Base-by-base conservation (phyloP, 2,329 filamentous ascomycete genomes). In the Microcyclospora tardicrescens region DNA sequence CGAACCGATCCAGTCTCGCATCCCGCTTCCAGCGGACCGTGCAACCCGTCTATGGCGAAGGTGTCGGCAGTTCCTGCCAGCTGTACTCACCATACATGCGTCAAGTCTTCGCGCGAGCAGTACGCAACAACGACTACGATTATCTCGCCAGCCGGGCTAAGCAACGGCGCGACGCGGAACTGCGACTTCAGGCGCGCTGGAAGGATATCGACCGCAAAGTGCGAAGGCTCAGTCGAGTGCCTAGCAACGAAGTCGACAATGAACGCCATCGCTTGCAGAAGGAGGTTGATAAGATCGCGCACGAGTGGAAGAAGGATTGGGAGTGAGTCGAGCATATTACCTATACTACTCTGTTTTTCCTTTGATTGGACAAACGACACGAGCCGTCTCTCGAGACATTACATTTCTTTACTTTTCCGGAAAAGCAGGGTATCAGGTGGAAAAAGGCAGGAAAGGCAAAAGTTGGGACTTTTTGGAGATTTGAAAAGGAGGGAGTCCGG, bases 11-110 rank as follows among this genome's bases (percentile, higher is more conserved):
- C 11, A 35, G 40, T 8, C 66, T 87, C 16, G 77, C 81, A 9
- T 63, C 71, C 13, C 73, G 79, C 46, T 82, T 91, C 49, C 76
- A 74, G 45, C 68, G 71, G 40, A 67, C 73, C 11, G 68, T 75
- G 16, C 72, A 76, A 45, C 67, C 69, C 10, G 60, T 81, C 5
- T 67, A 71, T 2, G 56, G 65, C 0, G 61, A 66, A 48, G 73
- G 65, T 19, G 59, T 42, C 15, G 65, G 59, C 46, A 65, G 46
- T 14, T 72, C 66, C 15, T 95, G 87, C 54, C 83, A 89, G 58
- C 68, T 95, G 2, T 93, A 91, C 57, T 87, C 82, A 33, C 61
- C 71, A 3, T 72, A 81, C 12, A 94, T 94, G 84, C 71, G 85
- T 31, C 68, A 71, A 0, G 68, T 84, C 1, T 93, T 93, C 55